Percentiles rank a stretch among this genome's conserved stretches.
phyloP scores from a whole-genome alignment of 345 rosid genomes.

The Eucalyptus curtisii region DNA sequence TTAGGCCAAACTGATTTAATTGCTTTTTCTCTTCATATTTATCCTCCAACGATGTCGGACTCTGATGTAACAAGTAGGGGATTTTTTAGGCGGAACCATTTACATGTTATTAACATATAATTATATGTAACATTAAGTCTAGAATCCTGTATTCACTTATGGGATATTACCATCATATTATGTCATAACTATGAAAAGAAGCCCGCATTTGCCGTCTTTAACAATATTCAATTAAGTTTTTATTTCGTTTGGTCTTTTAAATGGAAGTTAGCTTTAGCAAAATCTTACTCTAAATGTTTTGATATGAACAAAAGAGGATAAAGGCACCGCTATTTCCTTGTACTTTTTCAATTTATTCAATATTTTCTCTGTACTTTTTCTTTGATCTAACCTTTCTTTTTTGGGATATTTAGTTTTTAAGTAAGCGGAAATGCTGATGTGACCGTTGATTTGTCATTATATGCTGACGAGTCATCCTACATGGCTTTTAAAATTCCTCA shows the following conservation, averaged over 20 bases:
- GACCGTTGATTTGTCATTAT: not conserved
- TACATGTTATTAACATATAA: not conserved
- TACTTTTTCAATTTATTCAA: not conserved
- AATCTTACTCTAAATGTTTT: not conserved
- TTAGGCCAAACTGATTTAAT: not conserved
- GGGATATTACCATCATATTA: not conserved
- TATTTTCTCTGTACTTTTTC: not conserved
- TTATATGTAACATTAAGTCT: not conserved
- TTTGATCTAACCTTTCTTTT: not conserved
- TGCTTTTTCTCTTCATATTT: not conserved
- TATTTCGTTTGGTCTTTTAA: too few relatives aligned
- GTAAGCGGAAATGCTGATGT: not conserved
- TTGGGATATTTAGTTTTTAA: not conserved
- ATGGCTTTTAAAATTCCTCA: not conserved
- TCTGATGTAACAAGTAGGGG: not conserved
- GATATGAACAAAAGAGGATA: not conserved
- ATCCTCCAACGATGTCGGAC: not conserved
- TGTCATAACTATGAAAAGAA: not conserved
- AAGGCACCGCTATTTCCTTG: not conserved
- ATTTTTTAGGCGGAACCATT: not conserved
- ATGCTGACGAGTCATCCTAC: not conserved
- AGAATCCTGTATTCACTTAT: not conserved
- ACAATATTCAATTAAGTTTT: too few relatives aligned
- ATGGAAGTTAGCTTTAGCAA: not conserved
- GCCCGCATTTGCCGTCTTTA: not conserved